These are phyloP conservation scores for Colletotrichum scovillei DNA, from an alignment of 2,329 filamentous ascomycete species.

Conservation along the genomic window DNA sequence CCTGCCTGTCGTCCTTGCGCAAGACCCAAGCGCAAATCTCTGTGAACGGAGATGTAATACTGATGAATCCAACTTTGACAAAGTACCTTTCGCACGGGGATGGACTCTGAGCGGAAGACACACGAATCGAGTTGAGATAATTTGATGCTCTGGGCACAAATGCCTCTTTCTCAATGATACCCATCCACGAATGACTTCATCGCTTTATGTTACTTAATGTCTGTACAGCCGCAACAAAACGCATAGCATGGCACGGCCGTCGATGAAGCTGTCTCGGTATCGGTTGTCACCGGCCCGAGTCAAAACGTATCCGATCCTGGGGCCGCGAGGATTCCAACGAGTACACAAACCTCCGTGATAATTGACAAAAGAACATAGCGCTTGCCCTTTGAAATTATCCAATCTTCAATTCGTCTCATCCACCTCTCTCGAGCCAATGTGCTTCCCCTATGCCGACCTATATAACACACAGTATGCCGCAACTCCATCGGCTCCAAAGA, in stretches of 20 bases:
- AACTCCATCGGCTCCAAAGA: not conserved
- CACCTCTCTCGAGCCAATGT: not conserved
- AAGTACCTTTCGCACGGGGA: no score
- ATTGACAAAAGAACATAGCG: not conserved
- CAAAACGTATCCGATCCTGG: not conserved
- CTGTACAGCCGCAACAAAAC: not conserved
- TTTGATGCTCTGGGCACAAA: no score
- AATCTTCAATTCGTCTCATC: constrained; percentile 2
- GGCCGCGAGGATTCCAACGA: not conserved
- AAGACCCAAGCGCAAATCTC: not conserved
- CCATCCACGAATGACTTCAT: not conserved
- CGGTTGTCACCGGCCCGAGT: constrained; percentile 1
- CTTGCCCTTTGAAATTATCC: not conserved
- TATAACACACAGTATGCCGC: constrained; percentile 1
- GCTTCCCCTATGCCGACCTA: not conserved
- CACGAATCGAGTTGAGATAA: no score
- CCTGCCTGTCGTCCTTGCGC: not conserved
- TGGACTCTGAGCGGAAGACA: no score
- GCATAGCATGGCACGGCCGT: constrained; percentile 10
- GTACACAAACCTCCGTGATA: not conserved
- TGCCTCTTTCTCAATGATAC: no score
- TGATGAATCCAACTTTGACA: no score
- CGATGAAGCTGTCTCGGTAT: not conserved
- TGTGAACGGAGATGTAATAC: no score
- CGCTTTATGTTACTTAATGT: not conserved